A percentile compares a stretch with the other conserved stretches of the same genome.
These are phyloP conservation scores for Pythium grandisporangium DNA, from an alignment of 352 stramenopile species.

Conservation along the genomic window DNA sequence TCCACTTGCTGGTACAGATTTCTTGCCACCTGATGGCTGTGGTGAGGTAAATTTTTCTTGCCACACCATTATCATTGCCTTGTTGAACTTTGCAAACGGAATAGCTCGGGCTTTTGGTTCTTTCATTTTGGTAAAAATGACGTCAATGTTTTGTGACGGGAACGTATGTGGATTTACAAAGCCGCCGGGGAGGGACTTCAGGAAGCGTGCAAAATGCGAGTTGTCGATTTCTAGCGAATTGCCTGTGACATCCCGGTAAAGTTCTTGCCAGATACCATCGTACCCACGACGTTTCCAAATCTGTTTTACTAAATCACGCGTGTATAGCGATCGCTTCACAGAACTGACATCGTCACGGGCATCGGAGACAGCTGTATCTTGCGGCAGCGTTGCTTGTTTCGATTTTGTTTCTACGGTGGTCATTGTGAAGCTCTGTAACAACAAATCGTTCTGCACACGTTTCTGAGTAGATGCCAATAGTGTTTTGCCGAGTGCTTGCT, in stretches of 20 bases:
- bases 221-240: conserved; percentile 50
- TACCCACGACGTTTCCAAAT: conserved; percentile 46
- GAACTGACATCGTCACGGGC: conserved; percentile 14
- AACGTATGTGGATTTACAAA: conserved; percentile 60
- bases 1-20: background rate
- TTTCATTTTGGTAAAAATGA: conserved; percentile 73
- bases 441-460: conserved; percentile 41
- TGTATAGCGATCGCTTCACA: conserved; percentile 32
- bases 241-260: conserved; percentile 40
- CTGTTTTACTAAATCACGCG: conserved; percentile 17
- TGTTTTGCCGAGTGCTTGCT: conserved; percentile 35
- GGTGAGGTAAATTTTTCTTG: conserved; percentile 72
- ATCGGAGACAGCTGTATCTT: too few species aligned
- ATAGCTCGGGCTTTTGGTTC: conserved; percentile 57
- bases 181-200: conserved; percentile 42
- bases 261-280: conserved; percentile 56
- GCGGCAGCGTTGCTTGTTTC: too few species aligned
- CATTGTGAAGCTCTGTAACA: conserved; percentile 57
- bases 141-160: conserved; percentile 37
- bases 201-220: conserved; percentile 48
- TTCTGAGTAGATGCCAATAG: conserved; percentile 31
- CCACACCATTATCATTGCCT: conserved; percentile 44
- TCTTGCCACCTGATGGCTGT: too few species aligned
- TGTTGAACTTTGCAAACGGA: conserved; percentile 51
- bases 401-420: conserved; percentile 14